These are phyloP conservation scores for Termitomyces sp. DNA, from an alignment of 768 basidiomycete genomes.

Conservation along the genomic window DNA sequence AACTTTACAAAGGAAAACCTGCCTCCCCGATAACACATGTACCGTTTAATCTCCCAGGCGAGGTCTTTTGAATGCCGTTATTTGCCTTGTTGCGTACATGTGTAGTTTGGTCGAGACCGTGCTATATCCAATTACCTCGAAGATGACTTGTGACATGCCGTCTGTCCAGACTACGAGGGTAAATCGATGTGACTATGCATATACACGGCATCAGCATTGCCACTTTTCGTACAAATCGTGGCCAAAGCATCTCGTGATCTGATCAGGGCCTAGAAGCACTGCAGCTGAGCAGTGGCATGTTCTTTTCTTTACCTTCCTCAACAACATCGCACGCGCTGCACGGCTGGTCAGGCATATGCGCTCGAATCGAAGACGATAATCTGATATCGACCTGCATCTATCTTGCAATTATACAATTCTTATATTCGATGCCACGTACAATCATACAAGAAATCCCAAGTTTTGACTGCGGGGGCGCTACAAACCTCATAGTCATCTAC, in stretches of 20 bases:
- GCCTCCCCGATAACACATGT: background rate
- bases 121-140: background rate
- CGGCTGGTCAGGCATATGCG: background rate
- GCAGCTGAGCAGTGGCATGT: background rate
- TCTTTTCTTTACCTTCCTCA: background rate
- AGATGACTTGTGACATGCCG: background rate
- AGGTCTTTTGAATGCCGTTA: background rate
- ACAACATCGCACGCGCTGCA: background rate
- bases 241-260: slow-evolving; percentile 4
- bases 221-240: background rate
- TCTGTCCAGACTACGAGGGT: background rate
- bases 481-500: slow-evolving; percentile 11
- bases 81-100: background rate
- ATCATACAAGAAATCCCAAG: slow-evolving; percentile 10
- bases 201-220: slow-evolving; percentile 4
- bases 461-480: slow-evolving; percentile 7
- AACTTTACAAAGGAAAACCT: background rate
- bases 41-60: background rate
- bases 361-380: background rate
- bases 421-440: background rate
- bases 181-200: background rate
- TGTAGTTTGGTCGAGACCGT: background rate
- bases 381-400: background rate
- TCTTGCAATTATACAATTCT: background rate
- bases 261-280: slow-evolving; percentile 3